These are phyloP conservation scores for Dimargaris verticillata DNA, from an alignment of 192 early-diverging fungal genomes.

Conservation along the genomic window DNA sequence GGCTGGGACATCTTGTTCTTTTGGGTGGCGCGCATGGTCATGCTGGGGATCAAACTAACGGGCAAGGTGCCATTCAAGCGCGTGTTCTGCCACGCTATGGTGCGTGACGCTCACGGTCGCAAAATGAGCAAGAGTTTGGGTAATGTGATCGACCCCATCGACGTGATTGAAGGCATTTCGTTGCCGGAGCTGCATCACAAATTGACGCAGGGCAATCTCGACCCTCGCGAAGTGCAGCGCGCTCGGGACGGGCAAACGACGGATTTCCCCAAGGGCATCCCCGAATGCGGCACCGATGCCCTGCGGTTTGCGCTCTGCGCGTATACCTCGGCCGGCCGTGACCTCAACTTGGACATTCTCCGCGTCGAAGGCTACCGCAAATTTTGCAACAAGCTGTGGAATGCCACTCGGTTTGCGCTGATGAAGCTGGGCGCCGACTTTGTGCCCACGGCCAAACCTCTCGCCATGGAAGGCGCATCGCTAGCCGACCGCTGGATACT, in stretches of 20 bases:
- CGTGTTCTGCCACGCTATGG: constrained; percentile 95
- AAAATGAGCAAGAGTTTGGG: constrained; percentile 97
- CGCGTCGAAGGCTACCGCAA: constrained; percentile 98
- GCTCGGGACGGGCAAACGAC: constrained; percentile 69
- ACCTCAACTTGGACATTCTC: constrained; percentile 86
- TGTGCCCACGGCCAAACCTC: constrained; percentile 37
- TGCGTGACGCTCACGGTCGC: constrained; percentile 93
- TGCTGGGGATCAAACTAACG: constrained; percentile 90
- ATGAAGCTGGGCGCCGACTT: constrained; percentile 83
- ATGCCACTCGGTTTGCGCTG: constrained; percentile 88
- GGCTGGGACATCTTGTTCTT: constrained; percentile 99
- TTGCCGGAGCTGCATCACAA: constrained; percentile 61
- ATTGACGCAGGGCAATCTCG: constrained; percentile 74
- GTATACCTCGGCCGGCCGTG: constrained; percentile 60
- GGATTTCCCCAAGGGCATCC: constrained; percentile 94
- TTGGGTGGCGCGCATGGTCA: constrained; percentile 99
- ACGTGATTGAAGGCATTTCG: constrained; percentile 87
- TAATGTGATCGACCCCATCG: constrained; percentile 94
- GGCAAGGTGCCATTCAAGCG: constrained; percentile 88
- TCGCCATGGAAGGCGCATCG: constrained; percentile 60
- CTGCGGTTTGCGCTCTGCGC: constrained; percentile 68
- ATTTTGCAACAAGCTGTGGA: constrained; percentile 99
- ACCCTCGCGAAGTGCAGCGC: constrained; percentile 70
- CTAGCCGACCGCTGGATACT: constrained; percentile 89
- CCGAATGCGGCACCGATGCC: constrained; percentile 94